Conservation (phyloP, 257 asterid genomes). For the Ligustrum vulgare region DNA sequence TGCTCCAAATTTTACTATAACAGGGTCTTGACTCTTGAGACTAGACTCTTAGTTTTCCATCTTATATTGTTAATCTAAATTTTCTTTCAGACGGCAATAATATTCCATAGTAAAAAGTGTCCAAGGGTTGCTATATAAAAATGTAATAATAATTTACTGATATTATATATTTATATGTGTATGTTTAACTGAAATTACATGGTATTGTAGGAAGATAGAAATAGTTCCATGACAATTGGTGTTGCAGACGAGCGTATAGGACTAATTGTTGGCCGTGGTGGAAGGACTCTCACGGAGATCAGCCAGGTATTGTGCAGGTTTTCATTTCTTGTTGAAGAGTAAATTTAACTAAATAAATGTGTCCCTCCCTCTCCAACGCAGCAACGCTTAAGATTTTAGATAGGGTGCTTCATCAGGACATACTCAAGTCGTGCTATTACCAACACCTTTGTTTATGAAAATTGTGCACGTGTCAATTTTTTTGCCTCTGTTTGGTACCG, state of each 20-base stretch:
- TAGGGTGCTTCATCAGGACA: not conserved
- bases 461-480: not conserved
- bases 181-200: constrained; percentile 11
- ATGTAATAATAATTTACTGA: not conserved
- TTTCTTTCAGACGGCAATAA: constrained; percentile 9
- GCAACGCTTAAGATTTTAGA: not conserved
- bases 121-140: constrained; percentile 1
- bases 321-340: not conserved
- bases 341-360: not conserved
- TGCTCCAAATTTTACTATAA: not conserved
- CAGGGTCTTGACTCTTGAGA: constrained; percentile 16
- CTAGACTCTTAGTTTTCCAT: constrained; percentile 16
- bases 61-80: not conserved
- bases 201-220: constrained; percentile 10
- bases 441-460: not conserved
- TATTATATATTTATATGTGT: not conserved
- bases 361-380: not conserved
- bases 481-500: no score
- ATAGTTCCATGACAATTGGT: constrained; percentile 20
- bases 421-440: not conserved
- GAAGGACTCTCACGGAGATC: constrained; percentile 19
- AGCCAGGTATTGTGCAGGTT: constrained; percentile 13
- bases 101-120: not conserved
- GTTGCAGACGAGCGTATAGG: constrained; percentile 27
- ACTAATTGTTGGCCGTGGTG: constrained; percentile 26